phyloP scores from a whole-genome alignment of 179 eudicot genomes.

The Silene coronaria region DNA sequence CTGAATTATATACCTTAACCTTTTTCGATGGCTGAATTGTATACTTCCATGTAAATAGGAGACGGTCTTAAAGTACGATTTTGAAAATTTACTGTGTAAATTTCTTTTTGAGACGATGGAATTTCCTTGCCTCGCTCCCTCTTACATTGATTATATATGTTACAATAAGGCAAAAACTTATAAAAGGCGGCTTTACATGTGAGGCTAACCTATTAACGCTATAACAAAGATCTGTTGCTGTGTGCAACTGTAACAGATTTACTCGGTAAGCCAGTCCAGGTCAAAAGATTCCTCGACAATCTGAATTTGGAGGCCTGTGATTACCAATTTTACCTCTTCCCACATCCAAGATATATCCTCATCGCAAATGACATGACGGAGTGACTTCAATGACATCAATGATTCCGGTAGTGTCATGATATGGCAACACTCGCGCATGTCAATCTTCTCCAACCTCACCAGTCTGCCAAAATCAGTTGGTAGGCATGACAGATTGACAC shows the following conservation, averaged over 20 bases:
- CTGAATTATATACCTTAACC: neutral
- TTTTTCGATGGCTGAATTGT: neutral
- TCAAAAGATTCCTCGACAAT: conserved; percentile 62
- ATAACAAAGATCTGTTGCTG: neutral
- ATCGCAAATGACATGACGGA: conserved; percentile 64
- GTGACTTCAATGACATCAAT: conserved; percentile 27
- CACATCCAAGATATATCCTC: conserved; percentile 66
- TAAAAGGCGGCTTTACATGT: neutral
- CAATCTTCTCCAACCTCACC: conserved; percentile 58
- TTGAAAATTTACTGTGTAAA: neutral
- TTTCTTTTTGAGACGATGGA: neutral
- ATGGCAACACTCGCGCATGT: conserved; percentile 71
- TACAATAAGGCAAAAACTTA: neutral
- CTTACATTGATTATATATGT: neutral
- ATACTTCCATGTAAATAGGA: no score
- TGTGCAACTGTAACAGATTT: neutral
- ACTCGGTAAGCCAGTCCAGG: conserved; percentile 71
- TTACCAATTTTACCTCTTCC: conserved; percentile 37
- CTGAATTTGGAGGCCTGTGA: conserved; percentile 53
- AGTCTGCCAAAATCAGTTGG: conserved; percentile 54
- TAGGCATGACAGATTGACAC: conserved; percentile 44
- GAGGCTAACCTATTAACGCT: neutral
- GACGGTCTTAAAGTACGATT: no score
- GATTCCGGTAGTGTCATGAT: conserved; percentile 55
- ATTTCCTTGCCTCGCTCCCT: neutral